These are phyloP conservation scores for Endocarpon pusillum DNA, from an alignment of 495 filamentous ascomycete species.

Conservation along the genomic window DNA sequence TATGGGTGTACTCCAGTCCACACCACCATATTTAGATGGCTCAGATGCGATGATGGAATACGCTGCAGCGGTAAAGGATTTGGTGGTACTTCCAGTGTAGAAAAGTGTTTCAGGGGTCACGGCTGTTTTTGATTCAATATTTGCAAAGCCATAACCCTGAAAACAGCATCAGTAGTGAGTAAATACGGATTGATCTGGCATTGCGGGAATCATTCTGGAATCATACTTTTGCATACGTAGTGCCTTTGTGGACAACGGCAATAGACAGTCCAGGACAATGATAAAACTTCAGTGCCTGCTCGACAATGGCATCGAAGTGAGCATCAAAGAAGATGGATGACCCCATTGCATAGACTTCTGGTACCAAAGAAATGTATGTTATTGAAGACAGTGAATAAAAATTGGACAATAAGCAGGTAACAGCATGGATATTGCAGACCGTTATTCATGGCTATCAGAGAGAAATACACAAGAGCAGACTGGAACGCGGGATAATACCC, in stretches of 20 bases:
- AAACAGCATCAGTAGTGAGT: too few relatives aligned
- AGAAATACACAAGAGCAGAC: too few relatives aligned
- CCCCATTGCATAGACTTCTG: too few relatives aligned
- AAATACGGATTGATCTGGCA: too few relatives aligned
- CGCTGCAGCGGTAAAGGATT: conserved; percentile 34
- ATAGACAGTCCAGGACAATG: conserved; percentile 33
- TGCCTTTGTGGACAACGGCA: conserved; percentile 26
- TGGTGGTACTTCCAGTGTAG: conserved; percentile 32
- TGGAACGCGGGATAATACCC: too few relatives aligned
- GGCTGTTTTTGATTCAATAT: conserved; percentile 16
- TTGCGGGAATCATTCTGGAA: too few relatives aligned
- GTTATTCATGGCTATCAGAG: too few relatives aligned
- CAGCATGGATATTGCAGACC: too few relatives aligned
- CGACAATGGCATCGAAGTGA: conserved; percentile 22
- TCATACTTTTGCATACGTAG: conserved; percentile 28
- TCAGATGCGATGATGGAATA: conserved; percentile 28
- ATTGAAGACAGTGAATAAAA: too few relatives aligned
- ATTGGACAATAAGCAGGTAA: too few relatives aligned
- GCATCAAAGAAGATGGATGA: too few relatives aligned
- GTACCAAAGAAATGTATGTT: too few relatives aligned
- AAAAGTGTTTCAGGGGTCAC: conserved; percentile 27
- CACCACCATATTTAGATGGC: conserved; percentile 10
- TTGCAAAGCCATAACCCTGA: conserved; percentile 34
- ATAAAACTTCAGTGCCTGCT: conserved; percentile 24
- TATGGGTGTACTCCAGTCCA: conserved; percentile 33